A percentile compares a stretch with the other conserved stretches of the same genome.
Evolutionary conservation across 2,329 filamentous ascomycete genomes (phyloP).

Genomic region (Periglandula ipomoeae): DNA sequence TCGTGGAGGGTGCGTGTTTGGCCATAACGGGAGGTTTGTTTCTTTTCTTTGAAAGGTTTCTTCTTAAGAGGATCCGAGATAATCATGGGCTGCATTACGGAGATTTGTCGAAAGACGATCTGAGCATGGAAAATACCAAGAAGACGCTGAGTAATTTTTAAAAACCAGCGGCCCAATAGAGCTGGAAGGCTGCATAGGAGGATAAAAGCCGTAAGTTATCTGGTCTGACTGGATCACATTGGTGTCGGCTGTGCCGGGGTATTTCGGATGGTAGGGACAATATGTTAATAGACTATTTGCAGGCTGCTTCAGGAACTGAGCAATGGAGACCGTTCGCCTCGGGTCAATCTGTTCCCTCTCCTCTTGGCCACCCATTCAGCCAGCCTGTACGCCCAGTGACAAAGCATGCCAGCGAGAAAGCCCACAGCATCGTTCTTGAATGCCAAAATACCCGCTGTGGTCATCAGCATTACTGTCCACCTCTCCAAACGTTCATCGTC

Average conservation of each 20-base stretch:
- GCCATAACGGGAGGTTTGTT: conserved; percentile 19
- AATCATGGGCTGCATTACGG: conserved; percentile 18
- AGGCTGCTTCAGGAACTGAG: conserved; percentile 13
- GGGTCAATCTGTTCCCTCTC: conserved; percentile 12
- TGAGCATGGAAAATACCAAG: neutral
- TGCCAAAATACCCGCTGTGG: conserved; percentile 69
- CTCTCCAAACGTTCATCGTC: conserved; percentile 64
- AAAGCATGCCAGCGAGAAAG: conserved; percentile 72
- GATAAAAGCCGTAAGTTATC: neutral
- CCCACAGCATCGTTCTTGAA: conserved; percentile 88
- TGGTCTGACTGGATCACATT: neutral
- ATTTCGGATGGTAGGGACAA: neutral
- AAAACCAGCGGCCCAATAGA: neutral
- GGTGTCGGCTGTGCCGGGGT: neutral
- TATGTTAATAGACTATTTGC: neutral
- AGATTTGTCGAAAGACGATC: conserved; percentile 5
- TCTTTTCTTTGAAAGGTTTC: conserved; percentile 20
- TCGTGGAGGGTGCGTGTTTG: conserved; percentile 24
- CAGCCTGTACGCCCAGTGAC: conserved; percentile 58
- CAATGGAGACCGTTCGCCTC: conserved; percentile 21
- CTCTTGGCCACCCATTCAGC: conserved; percentile 33
- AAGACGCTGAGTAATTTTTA: neutral
- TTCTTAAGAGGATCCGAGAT: conserved; percentile 21
- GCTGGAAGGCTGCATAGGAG: neutral
- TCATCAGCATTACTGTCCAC: conserved; percentile 87